Evolutionary conservation across 306 rosid genomes (phyloP).

Genomic region (Citrullus amarus): DNA sequence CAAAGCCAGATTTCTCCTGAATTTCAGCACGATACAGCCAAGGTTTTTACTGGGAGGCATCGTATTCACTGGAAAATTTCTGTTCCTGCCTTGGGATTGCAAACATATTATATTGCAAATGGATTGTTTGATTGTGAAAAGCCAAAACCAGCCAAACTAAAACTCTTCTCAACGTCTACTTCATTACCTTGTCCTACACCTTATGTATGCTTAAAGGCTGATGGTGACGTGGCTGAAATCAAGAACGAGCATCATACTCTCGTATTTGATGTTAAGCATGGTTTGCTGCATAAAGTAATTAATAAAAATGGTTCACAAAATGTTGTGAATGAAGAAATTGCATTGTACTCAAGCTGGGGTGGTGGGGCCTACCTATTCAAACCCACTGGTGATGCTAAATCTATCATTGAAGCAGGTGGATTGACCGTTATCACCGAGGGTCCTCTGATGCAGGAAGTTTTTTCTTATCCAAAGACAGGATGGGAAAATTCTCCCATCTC

Average conservation of each 20-base stretch:
- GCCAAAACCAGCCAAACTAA: conserved; percentile 61
- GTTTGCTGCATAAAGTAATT: conserved; percentile 64
- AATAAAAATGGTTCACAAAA: conserved; percentile 26
- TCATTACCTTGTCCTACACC: conserved; percentile 57
- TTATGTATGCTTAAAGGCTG: conserved; percentile 50
- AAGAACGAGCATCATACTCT: conserved; percentile 63
- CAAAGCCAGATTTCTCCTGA: conserved; percentile 84
- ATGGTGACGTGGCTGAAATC: conserved; percentile 46
- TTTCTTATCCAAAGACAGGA: conserved; percentile 64
- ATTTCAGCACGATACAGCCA: conserved; percentile 54
- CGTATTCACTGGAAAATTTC: conserved; percentile 73
- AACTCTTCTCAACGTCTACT: conserved; percentile 38
- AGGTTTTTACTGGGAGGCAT: conserved; percentile 71
- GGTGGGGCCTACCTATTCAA: conserved; percentile 89
- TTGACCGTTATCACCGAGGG: conserved; percentile 62
- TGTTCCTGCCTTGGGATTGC: conserved; percentile 83
- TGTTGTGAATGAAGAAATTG: conserved; percentile 72
- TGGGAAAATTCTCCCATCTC: conserved; percentile 72
- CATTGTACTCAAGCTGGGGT: conserved; percentile 62
- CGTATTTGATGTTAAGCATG: conserved; percentile 49
- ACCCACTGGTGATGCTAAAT: conserved; percentile 66
- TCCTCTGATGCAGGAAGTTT: conserved; percentile 78
- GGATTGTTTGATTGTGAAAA: conserved; percentile 60
- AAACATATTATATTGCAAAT: conserved; percentile 56
- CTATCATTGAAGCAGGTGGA: conserved; percentile 59